Base-by-base conservation (phyloP, 305 asterid species). In the Ilex paraguariensis region DNA sequence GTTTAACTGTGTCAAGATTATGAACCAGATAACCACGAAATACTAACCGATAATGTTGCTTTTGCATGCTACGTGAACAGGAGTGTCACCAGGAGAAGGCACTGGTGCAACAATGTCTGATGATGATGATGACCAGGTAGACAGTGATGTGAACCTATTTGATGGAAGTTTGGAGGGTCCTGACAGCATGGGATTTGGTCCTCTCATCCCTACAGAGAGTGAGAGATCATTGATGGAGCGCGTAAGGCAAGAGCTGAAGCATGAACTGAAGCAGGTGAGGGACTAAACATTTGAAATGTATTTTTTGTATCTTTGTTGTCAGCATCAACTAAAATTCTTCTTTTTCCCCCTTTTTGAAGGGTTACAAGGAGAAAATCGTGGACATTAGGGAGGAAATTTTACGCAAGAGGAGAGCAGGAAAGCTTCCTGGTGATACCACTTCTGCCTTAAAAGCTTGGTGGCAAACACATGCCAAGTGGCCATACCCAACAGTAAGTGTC, bases 21-120 rank as follows among this genome's bases (percentile, higher is more conserved):
- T 36, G 42, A 36, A 36, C 42, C 42, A 36, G 6, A 36, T 36
- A 3, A 36, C 9, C 56, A 14, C 30, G 15, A 53, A 32, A 40
- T 12, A 13, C 7, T 6, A 45, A 31, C 63, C 50, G 61, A 55
- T 63, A 36, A 69, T 59, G 53, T 16, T 55, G 15, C 10, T 59
- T 60, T 66, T 16, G 10, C 33, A 16, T 67, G 46, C 13, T 52
- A 31, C 51, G 50, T 64, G 57, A 61, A 52, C 77, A 83, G 89
- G 89, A 51, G 83, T 78, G 53, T 76, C 89, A 28, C 89, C 81
- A 28, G 89, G 86, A 60, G 86, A 83, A 72, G 89, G 86, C 52
- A 80, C 85, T 13, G 83, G 90, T 4, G 81, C 85, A 14, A 83
- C 90, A 30, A 83, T 81, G 87, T 81, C 90, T 0, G 90, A 83